Evolutionary conservation across 495 filamentous ascomycete species (phyloP), one percentile per base, ranked within the genome.

Genomic region (Aspergillus funiculosus): DNA sequence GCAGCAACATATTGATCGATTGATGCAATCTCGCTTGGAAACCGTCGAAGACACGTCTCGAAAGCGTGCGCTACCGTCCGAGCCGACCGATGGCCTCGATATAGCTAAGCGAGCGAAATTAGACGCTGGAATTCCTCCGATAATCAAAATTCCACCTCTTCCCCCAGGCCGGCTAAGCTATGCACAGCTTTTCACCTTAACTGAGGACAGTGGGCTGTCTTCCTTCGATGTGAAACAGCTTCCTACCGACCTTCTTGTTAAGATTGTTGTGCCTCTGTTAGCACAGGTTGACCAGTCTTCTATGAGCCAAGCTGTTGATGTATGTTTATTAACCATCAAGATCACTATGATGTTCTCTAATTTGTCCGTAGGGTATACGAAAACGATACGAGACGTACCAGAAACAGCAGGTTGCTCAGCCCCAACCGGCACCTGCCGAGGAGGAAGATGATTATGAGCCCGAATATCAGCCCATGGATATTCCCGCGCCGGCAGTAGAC

Each of bases 401-500:
- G 19, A 70, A 70, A 31, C 49, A 60, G 50, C 68, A 69, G 67
- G 59, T 41, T 61, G 64, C 50, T 62, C 51, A 66, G 64, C 53
- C 67, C 62, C 47, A 59, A 59, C 59, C 68, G 30, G 65, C 69
- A 37, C 55, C 73, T 6, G 65, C 61, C 0, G 82, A 81, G n/a
- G 86, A 94, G 13, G 89, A 94, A 10, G 89, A 90, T 39, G 83
- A 89, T 45, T 94, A 94, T 54, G 88, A 94, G 50, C 88, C 88
- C 0, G 83, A 92, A 63, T 90, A 85, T 54, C 76, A 83, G 43
- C 78, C 78, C 0, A 72, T 76, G 36, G 86, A 89, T 57, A 80
- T 85, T 50, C 73, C 79, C 3, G 86, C 87, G 34, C 82, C 87
- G 53, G 78, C 81, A 6, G 59, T 79, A 11, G 87, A 86, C 56